phyloP scores from a whole-genome alignment of 257 asterid species.

The Salvia hispanica region DNA sequence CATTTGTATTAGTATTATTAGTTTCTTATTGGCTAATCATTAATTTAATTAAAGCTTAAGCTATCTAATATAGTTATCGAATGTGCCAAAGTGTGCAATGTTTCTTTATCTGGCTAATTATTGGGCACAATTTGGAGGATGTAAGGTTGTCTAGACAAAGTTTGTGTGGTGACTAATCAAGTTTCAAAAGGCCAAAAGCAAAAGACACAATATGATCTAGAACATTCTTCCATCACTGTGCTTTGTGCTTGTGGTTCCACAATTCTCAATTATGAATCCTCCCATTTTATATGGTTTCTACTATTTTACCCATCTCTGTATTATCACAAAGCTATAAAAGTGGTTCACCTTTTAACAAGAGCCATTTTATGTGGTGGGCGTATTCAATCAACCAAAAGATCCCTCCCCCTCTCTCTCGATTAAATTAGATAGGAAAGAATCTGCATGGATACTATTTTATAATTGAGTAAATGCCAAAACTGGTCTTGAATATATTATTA shows the following conservation, averaged over 20 bases:
- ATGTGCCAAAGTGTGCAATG: no score
- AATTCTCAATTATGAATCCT: conserved; percentile 1
- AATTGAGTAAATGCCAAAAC: no score
- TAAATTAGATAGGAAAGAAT: background rate
- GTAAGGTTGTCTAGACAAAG: conserved; percentile 10
- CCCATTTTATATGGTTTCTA: conserved; percentile 22
- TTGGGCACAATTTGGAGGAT: conserved; percentile 1
- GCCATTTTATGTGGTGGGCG: conserved; percentile 39
- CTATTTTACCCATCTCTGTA: conserved; percentile 13
- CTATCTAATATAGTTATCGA: no score
- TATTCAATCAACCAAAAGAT: background rate
- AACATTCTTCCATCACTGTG: conserved; percentile 4
- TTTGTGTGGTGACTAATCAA: background rate
- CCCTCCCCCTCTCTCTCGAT: background rate
- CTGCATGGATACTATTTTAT: no score
- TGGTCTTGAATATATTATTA: no score
- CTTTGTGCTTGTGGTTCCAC: conserved; percentile 12
- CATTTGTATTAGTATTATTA: no score
- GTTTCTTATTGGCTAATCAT: no score
- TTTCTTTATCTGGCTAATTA: background rate
- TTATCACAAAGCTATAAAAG: conserved; percentile 22
- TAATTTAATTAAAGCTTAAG: no score
- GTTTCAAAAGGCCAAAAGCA: background rate
- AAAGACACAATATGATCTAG: background rate
- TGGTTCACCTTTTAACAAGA: conserved; percentile 26